A percentile compares a stretch with the other conserved stretches of the same genome.
These are phyloP conservation scores for Arachis monticola DNA, from an alignment of 331 rosid species.

Conservation along the genomic window DNA sequence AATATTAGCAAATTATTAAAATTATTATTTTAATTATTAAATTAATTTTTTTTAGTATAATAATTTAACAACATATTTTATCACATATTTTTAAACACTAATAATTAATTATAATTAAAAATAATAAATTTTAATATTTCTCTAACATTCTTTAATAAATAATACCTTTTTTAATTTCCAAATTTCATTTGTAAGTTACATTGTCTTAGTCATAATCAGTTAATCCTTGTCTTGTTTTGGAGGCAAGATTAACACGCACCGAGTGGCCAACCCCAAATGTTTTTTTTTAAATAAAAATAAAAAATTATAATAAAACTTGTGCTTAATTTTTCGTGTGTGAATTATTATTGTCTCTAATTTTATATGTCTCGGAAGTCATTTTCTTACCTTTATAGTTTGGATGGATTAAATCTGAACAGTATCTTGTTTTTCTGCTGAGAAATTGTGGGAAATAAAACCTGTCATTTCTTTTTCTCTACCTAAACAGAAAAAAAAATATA, in stretches of 20 bases:
- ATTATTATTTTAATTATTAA: no score
- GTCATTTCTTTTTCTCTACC: no score
- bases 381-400: slow-evolving; percentile 26
- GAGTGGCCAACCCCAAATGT: not conserved
- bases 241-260: slow-evolving; percentile 8
- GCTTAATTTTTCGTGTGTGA: slow-evolving; percentile 5
- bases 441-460: not conserved
- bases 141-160: no score
- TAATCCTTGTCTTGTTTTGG: slow-evolving; percentile 26
- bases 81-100: no score
- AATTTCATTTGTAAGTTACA: not conserved
- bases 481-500: no score
- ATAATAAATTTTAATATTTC: no score
- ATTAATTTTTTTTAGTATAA: no score
- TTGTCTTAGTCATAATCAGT: slow-evolving; percentile 12
- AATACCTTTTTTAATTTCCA: not conserved
- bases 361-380: not conserved
- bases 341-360: not conserved
- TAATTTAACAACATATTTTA: no score
- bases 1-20: no score
- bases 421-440: slow-evolving; percentile 47
- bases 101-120: no score
- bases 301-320: not conserved
- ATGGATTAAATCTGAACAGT: slow-evolving; percentile 33
- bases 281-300: no score